Percentiles rank a stretch among this genome's conserved stretches.
These are phyloP conservation scores for Logfia minima DNA, from an alignment of 129 eudicot genomes.

Conservation along the genomic window DNA sequence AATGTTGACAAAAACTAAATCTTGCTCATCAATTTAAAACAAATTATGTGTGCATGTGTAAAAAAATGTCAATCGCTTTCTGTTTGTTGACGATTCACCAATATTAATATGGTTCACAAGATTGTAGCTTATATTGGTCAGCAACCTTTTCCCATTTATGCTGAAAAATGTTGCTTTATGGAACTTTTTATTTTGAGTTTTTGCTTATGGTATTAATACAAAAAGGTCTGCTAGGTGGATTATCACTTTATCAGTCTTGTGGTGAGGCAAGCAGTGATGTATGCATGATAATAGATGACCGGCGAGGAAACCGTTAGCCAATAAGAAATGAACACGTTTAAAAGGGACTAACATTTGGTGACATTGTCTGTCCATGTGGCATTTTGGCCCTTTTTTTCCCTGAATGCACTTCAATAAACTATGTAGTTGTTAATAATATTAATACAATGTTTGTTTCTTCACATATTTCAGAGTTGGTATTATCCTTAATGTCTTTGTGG, in stretches of 20 bases:
- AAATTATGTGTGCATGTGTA: too few relatives aligned
- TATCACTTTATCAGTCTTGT: constrained; percentile 14
- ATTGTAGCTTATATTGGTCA: not conserved
- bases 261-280: constrained; percentile 19
- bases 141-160: constrained; percentile 11
- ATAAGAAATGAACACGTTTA: constrained; percentile 19
- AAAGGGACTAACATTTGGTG: constrained; percentile 3
- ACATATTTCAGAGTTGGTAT: not conserved
- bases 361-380: constrained; percentile 11
- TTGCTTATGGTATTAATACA: not conserved
- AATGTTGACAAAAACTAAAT: not conserved
- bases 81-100: not conserved
- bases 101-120: not conserved
- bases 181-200: not conserved
- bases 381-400: not conserved
- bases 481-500: too few relatives aligned
- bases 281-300: constrained; percentile 18
- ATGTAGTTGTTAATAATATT: not conserved
- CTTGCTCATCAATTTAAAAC: not conserved
- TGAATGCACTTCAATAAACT: not conserved
- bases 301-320: constrained; percentile 4
- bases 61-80: not conserved
- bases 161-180: constrained; percentile 1
- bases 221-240: constrained; percentile 4
- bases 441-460: not conserved